Base-by-base conservation (phyloP, 2,329 filamentous ascomycete species). In the Nannizzia gypsea region DNA sequence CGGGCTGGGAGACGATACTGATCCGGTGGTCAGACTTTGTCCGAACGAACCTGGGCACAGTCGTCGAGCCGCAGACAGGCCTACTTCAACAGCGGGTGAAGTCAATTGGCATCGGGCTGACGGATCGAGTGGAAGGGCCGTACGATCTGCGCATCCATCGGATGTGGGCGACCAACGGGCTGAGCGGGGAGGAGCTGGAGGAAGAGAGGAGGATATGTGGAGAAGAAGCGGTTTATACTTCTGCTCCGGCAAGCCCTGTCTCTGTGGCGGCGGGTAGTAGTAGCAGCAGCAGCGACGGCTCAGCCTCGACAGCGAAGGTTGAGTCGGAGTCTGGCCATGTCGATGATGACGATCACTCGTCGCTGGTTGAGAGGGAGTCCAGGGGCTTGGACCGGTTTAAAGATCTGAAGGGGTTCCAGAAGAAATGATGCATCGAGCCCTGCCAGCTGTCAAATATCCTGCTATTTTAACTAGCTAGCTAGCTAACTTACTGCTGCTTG, bases 1-100 rank as follows among this genome's bases (percentile, higher is more conserved):
- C 90, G 0, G 81, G 91, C 67, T 99, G 93, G 93, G 92, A 99
- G 79, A 96, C 93, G 1, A 82, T 96, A n/a, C 74, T 95, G 54
- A 87, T 99, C 64, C 88, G 87, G 63, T 93, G 91, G 81, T 87
- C 86, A 66, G 90, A 95, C 65, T 97, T 99, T 74, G 92, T 99
- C 61, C 81, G 93, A 64, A 99, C 93, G 13, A 97, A 96, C 70
- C 84, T 95, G 69, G 93, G 93, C 5, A 84, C 89, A 67, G 89
- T 95, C 1, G 86, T 96, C 3, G 91, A 97, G 76, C 93, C 93
- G 34, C 92, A 97, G 78, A 86, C 86, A 11, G 90, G 95, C 72
- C 86, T 99, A 74, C 75, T 96, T 71, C 83, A 87, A 63, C 88
- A 95, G 68, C 91, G 90, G 72, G 85, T 99, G 31, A 82, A 84